Evolutionary conservation across 176 grass and related monocot genomes (phyloP).

Genomic region (Zoysia pacifica): DNA sequence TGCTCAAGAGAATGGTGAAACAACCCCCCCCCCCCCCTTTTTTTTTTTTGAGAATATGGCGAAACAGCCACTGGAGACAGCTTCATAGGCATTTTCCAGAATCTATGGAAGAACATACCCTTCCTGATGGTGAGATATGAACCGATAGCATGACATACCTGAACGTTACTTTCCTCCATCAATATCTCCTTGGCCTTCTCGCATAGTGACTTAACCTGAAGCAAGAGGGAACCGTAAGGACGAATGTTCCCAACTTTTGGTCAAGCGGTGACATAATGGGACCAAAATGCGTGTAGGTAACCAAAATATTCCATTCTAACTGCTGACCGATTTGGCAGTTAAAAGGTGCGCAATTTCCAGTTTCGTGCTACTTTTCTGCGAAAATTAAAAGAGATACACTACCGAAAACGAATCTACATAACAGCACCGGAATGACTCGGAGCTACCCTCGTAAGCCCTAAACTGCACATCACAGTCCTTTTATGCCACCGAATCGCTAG

Average conservation of each 20-base stretch:
- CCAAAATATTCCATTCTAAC: conserved; percentile 11
- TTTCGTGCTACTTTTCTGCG: conserved; percentile 11
- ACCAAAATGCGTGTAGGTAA: conserved; percentile 13
- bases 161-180: conserved; percentile 88
- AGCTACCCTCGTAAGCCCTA: not conserved
- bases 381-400: conserved; percentile 29
- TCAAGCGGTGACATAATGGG: not conserved
- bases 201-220: conserved; percentile 72
- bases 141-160: conserved; percentile 46
- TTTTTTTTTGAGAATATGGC: too few relatives aligned
- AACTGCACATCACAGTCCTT: not conserved
- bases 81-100: not conserved
- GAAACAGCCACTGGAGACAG: too few relatives aligned
- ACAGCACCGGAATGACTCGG: conserved; percentile 21
- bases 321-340: not conserved
- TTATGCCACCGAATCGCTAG: not conserved
- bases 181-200: conserved; percentile 91
- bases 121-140: too few relatives aligned
- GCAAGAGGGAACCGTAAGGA: conserved; percentile 6
- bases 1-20: conserved; percentile 5
- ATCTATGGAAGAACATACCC: conserved; percentile 20
- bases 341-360: not conserved
- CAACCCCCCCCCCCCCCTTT: too few relatives aligned
- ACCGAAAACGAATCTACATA: conserved; percentile 25
- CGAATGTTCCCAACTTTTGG: conserved; percentile 7